Base-by-base conservation (phyloP, 192 early-diverging fungal species). In the Borealophlyctis nickersoniae region DNA sequence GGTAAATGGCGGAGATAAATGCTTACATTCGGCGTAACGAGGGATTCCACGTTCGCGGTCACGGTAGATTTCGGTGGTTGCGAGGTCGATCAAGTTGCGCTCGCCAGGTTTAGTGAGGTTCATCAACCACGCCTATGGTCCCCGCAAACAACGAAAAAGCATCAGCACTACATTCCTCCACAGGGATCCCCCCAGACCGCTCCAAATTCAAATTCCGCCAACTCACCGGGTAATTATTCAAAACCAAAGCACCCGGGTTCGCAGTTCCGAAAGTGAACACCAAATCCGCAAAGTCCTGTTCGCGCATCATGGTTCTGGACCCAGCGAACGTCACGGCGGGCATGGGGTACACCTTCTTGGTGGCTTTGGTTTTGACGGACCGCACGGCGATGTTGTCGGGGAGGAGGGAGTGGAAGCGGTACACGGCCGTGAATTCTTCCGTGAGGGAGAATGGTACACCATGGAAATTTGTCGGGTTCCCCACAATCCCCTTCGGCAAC, bases 171-270 rank as follows among this genome's bases (percentile, higher is more conserved):
- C n/a, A n/a, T n/a, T n/a, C n/a, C n/a, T n/a, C n/a, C n/a, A n/a
- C n/a, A n/a, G n/a, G n/a, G n/a, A n/a, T n/a, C n/a, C n/a, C n/a
- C n/a, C n/a, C n/a, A n/a, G n/a, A n/a, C n/a, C n/a, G n/a, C n/a
- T n/a, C n/a, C n/a, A n/a, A n/a, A n/a, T n/a, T n/a, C n/a, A n/a
- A n/a, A n/a, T n/a, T n/a, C n/a, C n/a, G n/a, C n/a, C n/a, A n/a
- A n/a, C n/a, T n/a, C n/a, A n/a, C n/a, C 19, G 72, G 72, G 58
- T 66, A 66, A 52, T 74, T 74, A 55, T 72, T 74, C 52, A 74
- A 63, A 23, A 50, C 55, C 28, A 74, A 51, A 0, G 72, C 72
- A 1, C 72, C 72, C 19, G 68, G 62, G 16, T 30, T 14, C 19
- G 52, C 23, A 29, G 68, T 59, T 54, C 72, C 72, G 49, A 74